A percentile compares a stretch with the other conserved stretches of the same genome.
Evolutionary conservation across 345 rosid genomes (phyloP).

Genomic region (thale cress (Arabidopsis thaliana)): DNA sequence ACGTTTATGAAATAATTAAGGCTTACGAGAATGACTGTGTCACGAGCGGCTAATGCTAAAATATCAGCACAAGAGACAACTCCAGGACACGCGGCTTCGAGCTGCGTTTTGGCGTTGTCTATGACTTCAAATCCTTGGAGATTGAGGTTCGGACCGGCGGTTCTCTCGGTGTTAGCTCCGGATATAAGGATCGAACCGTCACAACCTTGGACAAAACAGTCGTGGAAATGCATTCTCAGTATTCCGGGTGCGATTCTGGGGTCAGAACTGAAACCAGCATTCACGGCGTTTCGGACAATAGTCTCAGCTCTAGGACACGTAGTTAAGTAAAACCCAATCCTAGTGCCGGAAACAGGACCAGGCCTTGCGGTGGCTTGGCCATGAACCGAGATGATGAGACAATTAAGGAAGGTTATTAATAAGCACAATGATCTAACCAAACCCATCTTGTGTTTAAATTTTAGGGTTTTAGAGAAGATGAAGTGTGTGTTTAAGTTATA

Average conservation of each 20-base stretch:
- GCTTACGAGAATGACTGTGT: constrained; percentile 51
- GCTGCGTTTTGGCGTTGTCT: constrained; percentile 59
- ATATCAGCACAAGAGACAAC: constrained; percentile 68
- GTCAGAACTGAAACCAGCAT: constrained; percentile 42
- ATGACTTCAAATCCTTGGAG: constrained; percentile 57
- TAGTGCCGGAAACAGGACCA: constrained; percentile 42
- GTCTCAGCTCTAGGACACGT: constrained; percentile 53
- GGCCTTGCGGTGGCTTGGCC: constrained; percentile 36
- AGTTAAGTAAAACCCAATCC: constrained; percentile 53
- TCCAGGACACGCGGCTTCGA: constrained; percentile 57
- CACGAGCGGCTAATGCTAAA: constrained; percentile 59
- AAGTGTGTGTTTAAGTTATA: constrained; percentile 19
- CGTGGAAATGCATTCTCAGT: constrained; percentile 62
- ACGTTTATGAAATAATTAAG: background rate
- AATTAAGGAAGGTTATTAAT: constrained; percentile 29
- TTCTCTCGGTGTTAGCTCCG: constrained; percentile 52
- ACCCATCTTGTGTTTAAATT: constrained; percentile 22
- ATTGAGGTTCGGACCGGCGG: constrained; percentile 44
- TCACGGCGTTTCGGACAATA: constrained; percentile 49
- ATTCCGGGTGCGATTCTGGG: constrained; percentile 54
- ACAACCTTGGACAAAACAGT: constrained; percentile 64
- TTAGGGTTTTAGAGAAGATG: constrained; percentile 21
- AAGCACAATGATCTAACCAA: constrained; percentile 35
- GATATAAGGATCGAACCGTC: constrained; percentile 59
- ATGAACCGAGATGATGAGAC: constrained; percentile 21